Base-by-base conservation (phyloP, 495 filamentous ascomycete species). In the Penicillium salamii region DNA sequence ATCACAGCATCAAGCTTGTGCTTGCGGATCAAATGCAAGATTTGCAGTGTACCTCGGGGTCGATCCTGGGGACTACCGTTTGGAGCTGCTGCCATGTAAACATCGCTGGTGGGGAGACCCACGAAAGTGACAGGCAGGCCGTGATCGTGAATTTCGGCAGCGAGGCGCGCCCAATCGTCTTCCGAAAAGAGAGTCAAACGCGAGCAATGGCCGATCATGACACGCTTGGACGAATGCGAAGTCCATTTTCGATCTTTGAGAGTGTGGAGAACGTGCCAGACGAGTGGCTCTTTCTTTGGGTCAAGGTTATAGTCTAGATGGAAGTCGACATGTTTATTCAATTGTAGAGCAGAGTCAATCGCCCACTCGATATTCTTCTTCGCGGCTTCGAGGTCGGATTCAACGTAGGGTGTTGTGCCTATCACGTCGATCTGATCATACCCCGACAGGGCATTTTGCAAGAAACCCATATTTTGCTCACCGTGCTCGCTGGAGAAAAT, bases 241-340 rank as follows among this genome's bases (percentile, higher is more conserved):
- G 69, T 64, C 82, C 84, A 87, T 5, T 67, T 52, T 26, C 67
- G 58, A 23, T 59, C 52, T 40, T 72, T 62, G 9, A 88, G 70
- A 1, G 65, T 63, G 2, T 74, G 52, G 14, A 89, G 41, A 4
- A 81, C 80, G 38, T 78, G 61, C 69, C 74, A 77, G 2, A 83
- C 66, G 20, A 83, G 53, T 1, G 81, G 69, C 41, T 75, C 63
- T 24, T 57, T 75, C 1, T 45, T 57, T 4, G 57, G 15, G 42
- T 83, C 76, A 6, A 89, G 66, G 52, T 85, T 78, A 59, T 90
- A 89, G 60, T 90, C 87, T 0, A 90, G 71, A 59, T 91, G 87
- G 33, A 89, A 80, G 55, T 90, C 87, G 7, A 91, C 58, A 61
- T 87, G 84, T 42, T 81, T 77, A 5, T 61, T 54, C 21, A 70